phyloP scores from a whole-genome alignment of 306 rosid species.

The Gleditsia sinensis region DNA sequence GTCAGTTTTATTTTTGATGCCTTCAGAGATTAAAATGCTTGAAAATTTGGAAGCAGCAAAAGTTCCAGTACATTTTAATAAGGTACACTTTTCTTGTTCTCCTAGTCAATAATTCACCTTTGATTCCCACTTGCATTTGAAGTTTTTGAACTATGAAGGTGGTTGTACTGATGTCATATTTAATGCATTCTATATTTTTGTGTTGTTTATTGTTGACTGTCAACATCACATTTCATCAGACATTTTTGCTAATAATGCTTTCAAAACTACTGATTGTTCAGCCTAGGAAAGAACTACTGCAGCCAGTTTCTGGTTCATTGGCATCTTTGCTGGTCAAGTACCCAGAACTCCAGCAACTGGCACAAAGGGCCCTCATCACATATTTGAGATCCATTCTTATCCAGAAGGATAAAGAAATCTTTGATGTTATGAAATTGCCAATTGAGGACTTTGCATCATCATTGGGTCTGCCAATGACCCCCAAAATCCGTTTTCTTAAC shows the following conservation, averaged over 20 bases:
- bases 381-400: constrained; percentile 72
- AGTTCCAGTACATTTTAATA: constrained; percentile 66
- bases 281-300: constrained; percentile 67
- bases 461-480: constrained; percentile 85
- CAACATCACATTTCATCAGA: constrained; percentile 3
- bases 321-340: constrained; percentile 78
- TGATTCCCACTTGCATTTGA: constrained; percentile 13
- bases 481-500: constrained; percentile 70
- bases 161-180: constrained; percentile 21
- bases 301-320: constrained; percentile 73
- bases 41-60: constrained; percentile 71
- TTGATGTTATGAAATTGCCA: constrained; percentile 75
- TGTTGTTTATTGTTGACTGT: not conserved
- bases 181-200: not conserved
- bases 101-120: not conserved
- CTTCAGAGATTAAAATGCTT: constrained; percentile 82
- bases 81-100: constrained; percentile 52
- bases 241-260: constrained; percentile 36
- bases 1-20: constrained; percentile 77
- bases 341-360: constrained; percentile 68
- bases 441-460: constrained; percentile 79
- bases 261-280: constrained; percentile 43
- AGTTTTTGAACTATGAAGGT: constrained; percentile 9
- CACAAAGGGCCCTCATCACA: constrained; percentile 79
- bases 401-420: constrained; percentile 85